Conservation (phyloP, 116 monocot genomes). For the Zostera marina region DNA sequence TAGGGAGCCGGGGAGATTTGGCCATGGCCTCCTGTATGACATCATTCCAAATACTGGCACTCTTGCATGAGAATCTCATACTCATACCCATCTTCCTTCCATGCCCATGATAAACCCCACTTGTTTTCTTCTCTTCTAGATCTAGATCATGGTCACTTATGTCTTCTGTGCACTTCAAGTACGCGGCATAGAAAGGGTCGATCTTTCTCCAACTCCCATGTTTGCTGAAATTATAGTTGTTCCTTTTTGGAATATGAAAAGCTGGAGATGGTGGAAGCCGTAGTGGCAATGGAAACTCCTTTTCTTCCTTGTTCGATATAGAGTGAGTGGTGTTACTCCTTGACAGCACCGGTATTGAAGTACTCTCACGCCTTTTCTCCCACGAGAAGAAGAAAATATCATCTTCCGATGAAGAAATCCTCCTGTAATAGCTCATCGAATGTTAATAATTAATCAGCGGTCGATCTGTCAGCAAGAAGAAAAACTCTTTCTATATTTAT, state of each 20-base stretch:
- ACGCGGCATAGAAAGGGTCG: slow-evolving; percentile 6
- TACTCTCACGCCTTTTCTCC: background rate
- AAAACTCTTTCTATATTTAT: no score
- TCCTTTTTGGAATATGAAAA: background rate
- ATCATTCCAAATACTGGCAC: background rate
- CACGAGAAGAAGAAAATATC: slow-evolving; percentile 1
- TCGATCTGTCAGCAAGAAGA: background rate
- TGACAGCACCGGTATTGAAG: background rate
- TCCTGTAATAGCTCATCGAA: background rate
- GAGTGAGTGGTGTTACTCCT: background rate
- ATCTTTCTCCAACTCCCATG: slow-evolving; percentile 1
- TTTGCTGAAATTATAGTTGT: background rate
- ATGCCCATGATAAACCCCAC: background rate
- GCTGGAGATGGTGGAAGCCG: slow-evolving; percentile 1
- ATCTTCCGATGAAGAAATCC: background rate
- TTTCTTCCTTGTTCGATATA: background rate
- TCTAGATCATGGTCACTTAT: no score
- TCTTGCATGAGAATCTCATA: slow-evolving; percentile 7
- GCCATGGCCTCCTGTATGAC: slow-evolving; percentile 4
- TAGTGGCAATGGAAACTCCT: no score
- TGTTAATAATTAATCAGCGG: background rate
- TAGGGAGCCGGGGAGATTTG: slow-evolving; percentile 1
- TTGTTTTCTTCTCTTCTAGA: background rate
- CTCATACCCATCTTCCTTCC: background rate
- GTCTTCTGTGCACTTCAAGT: background rate